Base-by-base conservation (phyloP, 2,329 filamentous ascomycete species). In the Claviceps sp. region DNA sequence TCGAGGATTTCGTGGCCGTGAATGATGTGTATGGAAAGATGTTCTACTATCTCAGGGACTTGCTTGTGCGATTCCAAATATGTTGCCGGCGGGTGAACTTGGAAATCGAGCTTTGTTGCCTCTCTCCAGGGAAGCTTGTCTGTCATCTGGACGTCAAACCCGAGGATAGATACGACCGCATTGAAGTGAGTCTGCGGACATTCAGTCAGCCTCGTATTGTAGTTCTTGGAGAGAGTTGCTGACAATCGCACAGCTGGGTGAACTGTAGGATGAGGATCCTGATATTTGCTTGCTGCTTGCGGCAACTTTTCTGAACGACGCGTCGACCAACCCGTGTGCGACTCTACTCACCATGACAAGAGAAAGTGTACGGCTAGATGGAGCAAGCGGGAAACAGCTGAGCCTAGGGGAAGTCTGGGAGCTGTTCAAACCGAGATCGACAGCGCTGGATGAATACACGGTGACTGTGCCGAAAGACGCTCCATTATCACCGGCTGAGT, bases 11-110 rank as follows among this genome's bases (percentile, higher is more conserved):
- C 11, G 52, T 54, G 18, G 56, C 60, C 1, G 24, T 43, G 11
- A 59, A 61, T 9, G 62, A 64, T 46, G 55, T 60, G 4, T 64
- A 63, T 48, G 62, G 62, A 24, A 63, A 62, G 50, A 57, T 63
- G 57, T 62, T 59, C 13, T 60, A 57, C 51, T 63, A 60, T n/a
- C 46, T 64, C 4, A 56, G 59, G 16, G 44, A 57, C 22, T 14
- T 58, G 37, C 54, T 58, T 14, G 30, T 59, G 5, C 26, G 20
- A 2, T 64, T 64, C n/a, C 60, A 61, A 24, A 18, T n/a, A 20
- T n/a, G 22, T 13, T 52, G 16, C 16, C 50, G 34, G 1, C 16
- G 5, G 1, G 44, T 5, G 20, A 18, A 3, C 16, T 47, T 49
- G 48, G 48, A 49, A 1, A 16, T 53, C 11, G 30, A 49, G 22